Conservation (phyloP, 371 early-diverging fungal species). For the Basidiobolus meristosporus region DNA sequence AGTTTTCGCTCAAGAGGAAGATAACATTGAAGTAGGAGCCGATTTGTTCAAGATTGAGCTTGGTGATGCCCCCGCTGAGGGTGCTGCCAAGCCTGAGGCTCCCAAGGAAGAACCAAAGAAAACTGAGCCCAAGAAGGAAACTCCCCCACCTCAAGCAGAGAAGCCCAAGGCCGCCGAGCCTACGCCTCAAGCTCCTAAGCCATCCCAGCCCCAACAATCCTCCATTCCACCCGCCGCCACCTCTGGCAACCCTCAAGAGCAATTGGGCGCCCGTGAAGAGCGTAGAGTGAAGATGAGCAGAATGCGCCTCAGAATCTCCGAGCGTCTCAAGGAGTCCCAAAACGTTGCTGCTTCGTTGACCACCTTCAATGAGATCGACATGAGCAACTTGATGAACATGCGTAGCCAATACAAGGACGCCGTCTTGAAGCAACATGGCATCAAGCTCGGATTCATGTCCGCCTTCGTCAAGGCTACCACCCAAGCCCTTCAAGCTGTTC, state of each 20-base stretch:
- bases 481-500: slow-evolving; percentile 66
- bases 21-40: slow-evolving; percentile 80
- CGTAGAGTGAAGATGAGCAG: slow-evolving; percentile 86
- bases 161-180: slow-evolving; percentile 12
- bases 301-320: slow-evolving; percentile 87
- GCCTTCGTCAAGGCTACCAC: slow-evolving; percentile 86
- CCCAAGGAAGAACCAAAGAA: slow-evolving; percentile 12
- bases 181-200: slow-evolving; percentile 10
- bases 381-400: slow-evolving; percentile 75
- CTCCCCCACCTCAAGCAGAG: slow-evolving; percentile 10
- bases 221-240: slow-evolving; percentile 12
- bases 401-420: slow-evolving; percentile 85
- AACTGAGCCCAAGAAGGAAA: slow-evolving; percentile 18
- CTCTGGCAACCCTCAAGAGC: slow-evolving; percentile 7
- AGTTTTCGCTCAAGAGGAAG: slow-evolving; percentile 73
- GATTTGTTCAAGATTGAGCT: slow-evolving; percentile 83
- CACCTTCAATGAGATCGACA: slow-evolving; percentile 96
- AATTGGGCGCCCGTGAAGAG: slow-evolving; percentile 5
- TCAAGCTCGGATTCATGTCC: slow-evolving; percentile 96
- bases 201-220: too few species aligned
- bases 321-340: slow-evolving; percentile 91
- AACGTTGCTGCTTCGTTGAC: slow-evolving; percentile 91
- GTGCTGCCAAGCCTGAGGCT: slow-evolving; percentile 21
- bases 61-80: slow-evolving; percentile 46
- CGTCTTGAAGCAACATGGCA: slow-evolving; percentile 80